Percentiles rank a stretch among this genome's conserved stretches.
These are phyloP conservation scores for Aechmea fasciata DNA, from an alignment of 176 grass and related monocot genomes.

Conservation along the genomic window DNA sequence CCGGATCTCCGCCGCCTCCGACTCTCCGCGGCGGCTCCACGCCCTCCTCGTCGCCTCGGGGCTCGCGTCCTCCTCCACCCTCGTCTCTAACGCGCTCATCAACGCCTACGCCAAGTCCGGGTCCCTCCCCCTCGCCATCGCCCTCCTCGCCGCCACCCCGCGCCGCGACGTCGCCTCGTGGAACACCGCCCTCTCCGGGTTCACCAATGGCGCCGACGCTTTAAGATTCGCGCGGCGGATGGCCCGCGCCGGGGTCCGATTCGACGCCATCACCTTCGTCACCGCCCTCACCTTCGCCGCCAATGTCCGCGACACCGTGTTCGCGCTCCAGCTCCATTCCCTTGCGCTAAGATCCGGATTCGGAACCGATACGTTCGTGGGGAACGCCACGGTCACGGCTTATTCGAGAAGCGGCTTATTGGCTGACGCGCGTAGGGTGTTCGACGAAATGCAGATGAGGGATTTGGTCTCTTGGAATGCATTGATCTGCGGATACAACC, in stretches of 20 bases:
- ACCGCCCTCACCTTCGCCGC: constrained; percentile 44
- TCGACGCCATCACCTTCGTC: constrained; percentile 56
- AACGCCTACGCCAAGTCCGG: constrained; percentile 54
- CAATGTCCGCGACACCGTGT: constrained; percentile 5
- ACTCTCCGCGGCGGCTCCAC: constrained; percentile 42
- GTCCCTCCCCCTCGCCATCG: constrained; percentile 21
- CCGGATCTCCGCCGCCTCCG: constrained; percentile 20
- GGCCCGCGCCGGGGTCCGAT: constrained; percentile 39
- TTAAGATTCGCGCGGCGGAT: constrained; percentile 46
- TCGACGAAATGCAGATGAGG: constrained; percentile 49
- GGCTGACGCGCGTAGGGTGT: constrained; percentile 34
- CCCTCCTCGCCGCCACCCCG: constrained; percentile 33
- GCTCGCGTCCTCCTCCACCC: constrained; percentile 27
- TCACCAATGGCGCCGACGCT: constrained; percentile 28
- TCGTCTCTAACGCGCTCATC: constrained; percentile 65
- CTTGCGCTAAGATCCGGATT: constrained; percentile 45
- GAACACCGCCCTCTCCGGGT: constrained; percentile 67
- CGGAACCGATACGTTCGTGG: constrained; percentile 36
- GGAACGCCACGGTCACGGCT: constrained; percentile 61
- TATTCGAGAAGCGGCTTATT: constrained; percentile 39
- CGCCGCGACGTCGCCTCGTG: constrained; percentile 47
- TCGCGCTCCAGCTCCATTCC: constrained; percentile 52
- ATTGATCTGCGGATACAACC: constrained; percentile 47
- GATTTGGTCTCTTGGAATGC: constrained; percentile 83
- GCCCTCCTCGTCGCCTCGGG: constrained; percentile 38